phyloP scores from a whole-genome alignment of 1,284 basidiomycete genomes.

The Hemileccinum hortonii region DNA sequence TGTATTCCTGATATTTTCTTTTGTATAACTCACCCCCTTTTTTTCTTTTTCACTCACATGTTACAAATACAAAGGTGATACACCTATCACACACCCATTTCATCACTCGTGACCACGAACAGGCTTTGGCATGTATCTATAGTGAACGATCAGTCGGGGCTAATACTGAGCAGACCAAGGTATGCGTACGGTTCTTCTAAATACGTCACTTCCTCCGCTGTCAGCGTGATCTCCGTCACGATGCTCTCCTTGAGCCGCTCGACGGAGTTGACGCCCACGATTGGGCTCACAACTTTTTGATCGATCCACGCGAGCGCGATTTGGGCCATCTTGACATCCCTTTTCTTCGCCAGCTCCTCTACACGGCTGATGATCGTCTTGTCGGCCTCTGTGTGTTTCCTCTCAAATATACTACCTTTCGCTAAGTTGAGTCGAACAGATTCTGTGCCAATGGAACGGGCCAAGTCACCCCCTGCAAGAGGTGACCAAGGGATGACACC shows the following conservation, averaged over 20 bases:
- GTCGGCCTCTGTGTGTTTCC: conserved; percentile 32
- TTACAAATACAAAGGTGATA: too few relatives aligned
- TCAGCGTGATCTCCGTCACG: conserved; percentile 18
- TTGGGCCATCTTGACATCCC: conserved; percentile 40
- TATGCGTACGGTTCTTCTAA: conserved; percentile 31
- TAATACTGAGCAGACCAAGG: too few relatives aligned
- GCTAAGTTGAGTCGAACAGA: conserved; percentile 3
- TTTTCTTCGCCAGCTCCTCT: conserved; percentile 40
- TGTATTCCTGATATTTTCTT: too few relatives aligned
- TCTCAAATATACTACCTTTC: conserved; percentile 33
- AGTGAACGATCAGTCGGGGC: too few relatives aligned
- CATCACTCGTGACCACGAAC: too few relatives aligned
- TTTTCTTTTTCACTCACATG: too few relatives aligned
- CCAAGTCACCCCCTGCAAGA: conserved; percentile 40
- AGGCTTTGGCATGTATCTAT: too few relatives aligned
- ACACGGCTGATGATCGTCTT: conserved; percentile 41
- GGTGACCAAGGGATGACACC: conserved; percentile 46
- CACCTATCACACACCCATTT: too few relatives aligned
- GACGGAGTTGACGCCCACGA: conserved; percentile 34
- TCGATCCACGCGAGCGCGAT: conserved; percentile 42
- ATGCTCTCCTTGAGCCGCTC: conserved; percentile 25
- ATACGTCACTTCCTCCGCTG: conserved; percentile 28
- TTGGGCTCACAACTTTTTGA: conserved; percentile 40
- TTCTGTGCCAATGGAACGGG: conserved; percentile 35
- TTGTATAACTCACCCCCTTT: too few relatives aligned